These are phyloP conservation scores for Bjerkandera adusta DNA, from an alignment of 1,284 basidiomycete genomes.

Conservation along the genomic window DNA sequence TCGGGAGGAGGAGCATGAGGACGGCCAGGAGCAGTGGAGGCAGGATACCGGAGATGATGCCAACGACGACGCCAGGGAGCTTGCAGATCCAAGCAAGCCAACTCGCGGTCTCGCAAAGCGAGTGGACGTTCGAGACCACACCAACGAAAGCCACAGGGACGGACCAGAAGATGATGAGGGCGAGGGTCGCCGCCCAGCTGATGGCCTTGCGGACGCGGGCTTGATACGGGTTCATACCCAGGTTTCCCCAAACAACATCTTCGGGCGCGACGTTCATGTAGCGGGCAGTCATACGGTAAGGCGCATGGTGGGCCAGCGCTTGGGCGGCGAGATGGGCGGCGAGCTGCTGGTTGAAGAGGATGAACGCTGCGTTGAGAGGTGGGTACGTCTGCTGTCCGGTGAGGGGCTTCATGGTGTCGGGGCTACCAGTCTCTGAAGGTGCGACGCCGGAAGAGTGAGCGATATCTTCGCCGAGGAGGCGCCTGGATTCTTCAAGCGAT, in stretches of 20 bases:
- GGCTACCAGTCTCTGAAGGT: constrained; percentile 19
- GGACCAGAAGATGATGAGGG: constrained; percentile 70
- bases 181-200: constrained; percentile 61
- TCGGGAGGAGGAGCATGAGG: constrained; percentile 90
- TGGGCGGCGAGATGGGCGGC: constrained; percentile 84
- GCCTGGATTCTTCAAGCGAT: constrained; percentile 50
- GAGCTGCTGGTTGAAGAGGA: constrained; percentile 92
- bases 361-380: constrained; percentile 83
- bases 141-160: constrained; percentile 87
- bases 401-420: constrained; percentile 22
- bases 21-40: constrained; percentile 85
- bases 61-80: constrained; percentile 61
- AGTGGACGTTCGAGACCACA: constrained; percentile 77
- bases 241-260: constrained; percentile 91
- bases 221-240: constrained; percentile 89
- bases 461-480: constrained; percentile 29
- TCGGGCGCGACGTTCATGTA: constrained; percentile 76
- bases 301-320: constrained; percentile 71
- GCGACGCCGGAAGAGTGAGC: constrained; percentile 19
- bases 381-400: constrained; percentile 49
- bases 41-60: constrained; percentile 90
- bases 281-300: constrained; percentile 69
- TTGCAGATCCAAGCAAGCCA: constrained; percentile 87
- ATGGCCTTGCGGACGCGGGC: constrained; percentile 60
- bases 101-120: constrained; percentile 58